Conservation (phyloP, 1,139 yeast genomes). For the Yamadazyma trypodendri region DNA sequence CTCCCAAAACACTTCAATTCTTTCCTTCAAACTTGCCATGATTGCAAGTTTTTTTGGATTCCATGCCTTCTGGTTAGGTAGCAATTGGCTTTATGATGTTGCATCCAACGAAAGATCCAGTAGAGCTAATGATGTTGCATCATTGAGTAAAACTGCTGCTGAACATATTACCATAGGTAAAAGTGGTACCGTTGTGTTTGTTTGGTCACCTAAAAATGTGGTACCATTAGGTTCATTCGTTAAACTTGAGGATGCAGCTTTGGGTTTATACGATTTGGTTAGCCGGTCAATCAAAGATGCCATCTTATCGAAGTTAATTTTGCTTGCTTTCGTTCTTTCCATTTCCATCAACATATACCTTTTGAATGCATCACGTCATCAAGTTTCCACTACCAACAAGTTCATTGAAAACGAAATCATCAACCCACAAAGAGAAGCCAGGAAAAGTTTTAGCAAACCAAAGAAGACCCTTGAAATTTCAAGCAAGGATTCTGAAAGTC, state of each 20-base stretch:
- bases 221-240: slow-evolving; percentile 65
- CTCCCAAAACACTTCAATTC: slow-evolving; percentile 39
- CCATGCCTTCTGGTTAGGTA: slow-evolving; percentile 74
- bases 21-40: slow-evolving; percentile 65
- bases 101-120: slow-evolving; percentile 16
- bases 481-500: slow-evolving; percentile 7
- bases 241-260: slow-evolving; percentile 63
- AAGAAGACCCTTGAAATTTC: slow-evolving; percentile 6
- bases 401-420: slow-evolving; percentile 42
- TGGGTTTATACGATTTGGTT: slow-evolving; percentile 53
- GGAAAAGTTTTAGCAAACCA: slow-evolving; percentile 1
- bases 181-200: slow-evolving; percentile 61
- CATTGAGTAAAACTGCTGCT: slow-evolving; percentile 40
- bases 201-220: slow-evolving; percentile 66
- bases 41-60: slow-evolving; percentile 67
- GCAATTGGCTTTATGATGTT: slow-evolving; percentile 65
- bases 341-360: slow-evolving; percentile 81
- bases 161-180: slow-evolving; percentile 42
- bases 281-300: slow-evolving; percentile 81
- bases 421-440: slow-evolving; percentile 21
- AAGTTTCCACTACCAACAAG: slow-evolving; percentile 42
- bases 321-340: slow-evolving; percentile 72
- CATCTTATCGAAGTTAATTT: slow-evolving; percentile 72
- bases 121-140: slow-evolving; percentile 6
- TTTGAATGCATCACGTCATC: slow-evolving; percentile 71